Evolutionary conservation across 352 stramenopile genomes (phyloP).

Genomic region (Pythium volutum): DNA sequence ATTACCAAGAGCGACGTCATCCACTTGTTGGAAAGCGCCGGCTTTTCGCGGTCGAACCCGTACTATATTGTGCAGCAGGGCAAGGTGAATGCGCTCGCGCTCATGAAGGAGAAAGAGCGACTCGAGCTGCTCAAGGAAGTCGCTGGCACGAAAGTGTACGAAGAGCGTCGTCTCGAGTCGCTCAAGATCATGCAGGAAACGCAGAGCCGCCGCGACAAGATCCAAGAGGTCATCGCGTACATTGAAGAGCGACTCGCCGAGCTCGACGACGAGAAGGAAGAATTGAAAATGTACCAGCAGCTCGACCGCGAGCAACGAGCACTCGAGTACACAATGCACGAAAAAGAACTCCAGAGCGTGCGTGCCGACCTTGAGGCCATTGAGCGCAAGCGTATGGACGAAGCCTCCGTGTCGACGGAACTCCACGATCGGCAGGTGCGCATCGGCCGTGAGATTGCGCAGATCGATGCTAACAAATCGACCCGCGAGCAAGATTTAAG

Average conservation of each 20-base stretch:
- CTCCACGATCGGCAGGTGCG: slow-evolving; percentile 71
- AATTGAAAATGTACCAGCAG: slow-evolving; percentile 94
- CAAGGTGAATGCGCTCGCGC: slow-evolving; percentile 97
- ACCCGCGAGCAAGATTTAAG: slow-evolving; percentile 50
- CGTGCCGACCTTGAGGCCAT: slow-evolving; percentile 61
- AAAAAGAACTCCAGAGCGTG: slow-evolving; percentile 80
- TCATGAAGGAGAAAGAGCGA: slow-evolving; percentile 97
- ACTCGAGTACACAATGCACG: slow-evolving; percentile 96
- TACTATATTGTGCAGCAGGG: slow-evolving; percentile 99
- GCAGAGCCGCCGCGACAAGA: slow-evolving; percentile 92
- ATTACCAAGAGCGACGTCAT: slow-evolving; percentile 98
- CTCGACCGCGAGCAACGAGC: slow-evolving; percentile 94
- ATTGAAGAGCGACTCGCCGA: slow-evolving; percentile 94
- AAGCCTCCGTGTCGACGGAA: slow-evolving; percentile 44
- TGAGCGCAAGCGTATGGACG: slow-evolving; percentile 60
- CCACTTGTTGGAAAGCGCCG: slow-evolving; percentile 97
- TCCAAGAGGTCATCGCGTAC: slow-evolving; percentile 94
- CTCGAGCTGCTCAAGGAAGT: slow-evolving; percentile 99
- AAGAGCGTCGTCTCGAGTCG: slow-evolving; percentile 96
- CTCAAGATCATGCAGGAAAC: slow-evolving; percentile 98
- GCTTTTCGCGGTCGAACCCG: slow-evolving; percentile 99
- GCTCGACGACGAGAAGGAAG: slow-evolving; percentile 98
- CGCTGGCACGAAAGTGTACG: slow-evolving; percentile 98
- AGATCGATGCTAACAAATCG: slow-evolving; percentile 42
- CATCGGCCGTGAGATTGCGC: slow-evolving; percentile 47